Base-by-base conservation (phyloP, 139 green algal genomes). In the Closterium sp. region DNA sequence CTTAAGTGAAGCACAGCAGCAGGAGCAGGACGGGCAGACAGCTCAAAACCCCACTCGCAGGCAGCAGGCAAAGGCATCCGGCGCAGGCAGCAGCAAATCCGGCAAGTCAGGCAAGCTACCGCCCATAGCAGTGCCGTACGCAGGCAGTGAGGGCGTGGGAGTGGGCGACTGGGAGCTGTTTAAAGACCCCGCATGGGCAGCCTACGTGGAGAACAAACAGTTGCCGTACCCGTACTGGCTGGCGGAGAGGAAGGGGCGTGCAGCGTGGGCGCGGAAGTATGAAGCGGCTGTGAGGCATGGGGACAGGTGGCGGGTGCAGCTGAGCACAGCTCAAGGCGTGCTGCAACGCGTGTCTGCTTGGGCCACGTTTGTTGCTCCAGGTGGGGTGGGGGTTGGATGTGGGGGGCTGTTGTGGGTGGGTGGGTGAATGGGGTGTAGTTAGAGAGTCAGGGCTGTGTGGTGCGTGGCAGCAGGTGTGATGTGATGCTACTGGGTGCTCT, bases 141-240 rank as follows among this genome's bases (percentile, higher is more conserved):
- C 32, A 38, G 32, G 32, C 32, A 38, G 32, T 1, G 31, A 92
- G 24, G 70, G 89, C 29, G 31, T 28, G 31, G 89, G 89, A 4
- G 19, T 30, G 50, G 45, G 34, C 22, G 38, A 88, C 22, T 89
- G 34, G 31, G 2, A 89, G 62, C 31, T 92, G 29, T 9, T 92
- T 31, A 29, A 84, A 19, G 89, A 92, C 11, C 89, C 89, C 21
- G 89, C 24, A 34, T 92, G 89, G 89, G n/a, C 22, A n/a, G 89
- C 34, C 1, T 31, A 38, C 22, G 89, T 92, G 27, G 21, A 32
- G 31, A 92, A 89, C 31, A 89, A 89, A 5, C 89, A 92, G 62
- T n/a, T 38, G 34, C 89, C 89, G 24, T 92, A 38, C 31, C 29
- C 89, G 19, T 92, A 92, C 38, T 92, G 89, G 89, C 34, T 92